phyloP scores from a whole-genome alignment of 768 basidiomycete genomes.

The Boletus subparvulus region DNA sequence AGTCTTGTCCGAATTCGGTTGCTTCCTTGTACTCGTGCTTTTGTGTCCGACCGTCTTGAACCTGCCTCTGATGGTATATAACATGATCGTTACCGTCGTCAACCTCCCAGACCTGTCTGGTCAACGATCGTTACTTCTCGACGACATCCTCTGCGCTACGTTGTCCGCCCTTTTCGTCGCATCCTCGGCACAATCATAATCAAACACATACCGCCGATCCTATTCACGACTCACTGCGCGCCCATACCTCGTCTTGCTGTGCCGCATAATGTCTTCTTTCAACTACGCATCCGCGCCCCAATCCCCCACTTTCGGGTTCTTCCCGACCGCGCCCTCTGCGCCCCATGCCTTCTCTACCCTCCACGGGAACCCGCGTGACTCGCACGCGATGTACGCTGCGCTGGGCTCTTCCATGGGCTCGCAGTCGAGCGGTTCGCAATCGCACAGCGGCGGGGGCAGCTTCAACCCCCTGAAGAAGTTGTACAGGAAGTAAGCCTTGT shows the following conservation, averaged over 20 bases:
- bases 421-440: conserved; percentile 24
- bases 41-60: background rate
- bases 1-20: conserved; percentile 15
- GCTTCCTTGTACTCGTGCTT: conserved; percentile 28
- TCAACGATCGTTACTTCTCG: conserved; percentile 4
- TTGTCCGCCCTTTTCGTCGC: conserved; percentile 10
- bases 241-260: background rate
- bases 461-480: conserved; percentile 37
- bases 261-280: conserved; percentile 43
- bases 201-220: background rate
- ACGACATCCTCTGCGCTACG: conserved; percentile 8
- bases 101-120: conserved; percentile 5
- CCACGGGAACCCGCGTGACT: conserved; percentile 61
- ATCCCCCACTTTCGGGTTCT: conserved; percentile 59
- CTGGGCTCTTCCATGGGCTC: conserved; percentile 36
- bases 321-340: conserved; percentile 52
- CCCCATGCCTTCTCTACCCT: conserved; percentile 58
- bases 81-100: conserved; percentile 11
- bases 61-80: conserved; percentile 24
- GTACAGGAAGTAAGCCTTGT: conserved; percentile 30
- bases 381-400: conserved; percentile 57
- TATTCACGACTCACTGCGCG: background rate
- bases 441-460: conserved; percentile 24
- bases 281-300: conserved; percentile 43
- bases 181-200: background rate